Percentiles rank a stretch among this genome's conserved stretches.
Conservation (phyloP, 768 basidiomycete genomes). For the Tylopilus subfusipes region DNA sequence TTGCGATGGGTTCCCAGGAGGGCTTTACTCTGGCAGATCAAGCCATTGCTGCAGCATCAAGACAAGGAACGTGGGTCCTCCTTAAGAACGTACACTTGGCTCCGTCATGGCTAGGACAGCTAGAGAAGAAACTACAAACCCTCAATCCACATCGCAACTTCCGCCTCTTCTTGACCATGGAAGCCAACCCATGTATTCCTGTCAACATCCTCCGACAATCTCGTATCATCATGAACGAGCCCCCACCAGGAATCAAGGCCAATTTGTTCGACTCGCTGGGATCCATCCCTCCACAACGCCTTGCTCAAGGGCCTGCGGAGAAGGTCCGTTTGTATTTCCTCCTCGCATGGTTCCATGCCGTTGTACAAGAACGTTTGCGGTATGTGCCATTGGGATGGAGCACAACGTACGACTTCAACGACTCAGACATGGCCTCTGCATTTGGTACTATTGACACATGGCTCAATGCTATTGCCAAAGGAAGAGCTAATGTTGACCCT, state of each 20-base stretch:
- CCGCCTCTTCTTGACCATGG: constrained; percentile 98
- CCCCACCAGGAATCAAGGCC: constrained; percentile 94
- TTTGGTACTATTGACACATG: constrained; percentile 90
- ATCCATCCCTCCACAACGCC: constrained; percentile 64
- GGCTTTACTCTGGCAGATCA: constrained; percentile 96
- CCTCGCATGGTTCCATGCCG: constrained; percentile 98
- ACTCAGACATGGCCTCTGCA: constrained; percentile 94
- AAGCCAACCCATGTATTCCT: constrained; percentile 90
- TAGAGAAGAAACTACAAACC: constrained; percentile 95
- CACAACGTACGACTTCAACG: constrained; percentile 97
- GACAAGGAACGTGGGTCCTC: constrained; percentile 94
- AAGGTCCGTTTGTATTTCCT: constrained; percentile 93
- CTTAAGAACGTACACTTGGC: constrained; percentile 97
- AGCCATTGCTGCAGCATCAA: constrained; percentile 87
- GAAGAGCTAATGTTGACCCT: constrained; percentile 89
- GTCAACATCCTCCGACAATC: constrained; percentile 97
- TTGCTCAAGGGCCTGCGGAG: constrained; percentile 86
- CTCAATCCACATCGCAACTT: constrained; percentile 86
- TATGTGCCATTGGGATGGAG: constrained; percentile 98
- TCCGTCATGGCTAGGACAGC: constrained; percentile 90
- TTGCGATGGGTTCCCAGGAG: constrained; percentile 98
- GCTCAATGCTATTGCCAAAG: constrained; percentile 77
- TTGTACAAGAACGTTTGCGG: constrained; percentile 93
- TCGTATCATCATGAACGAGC: constrained; percentile 97
- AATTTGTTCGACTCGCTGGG: constrained; percentile 89